phyloP scores from a whole-genome alignment of 176 grass and related monocot genomes.

The Chloris gayana region DNA sequence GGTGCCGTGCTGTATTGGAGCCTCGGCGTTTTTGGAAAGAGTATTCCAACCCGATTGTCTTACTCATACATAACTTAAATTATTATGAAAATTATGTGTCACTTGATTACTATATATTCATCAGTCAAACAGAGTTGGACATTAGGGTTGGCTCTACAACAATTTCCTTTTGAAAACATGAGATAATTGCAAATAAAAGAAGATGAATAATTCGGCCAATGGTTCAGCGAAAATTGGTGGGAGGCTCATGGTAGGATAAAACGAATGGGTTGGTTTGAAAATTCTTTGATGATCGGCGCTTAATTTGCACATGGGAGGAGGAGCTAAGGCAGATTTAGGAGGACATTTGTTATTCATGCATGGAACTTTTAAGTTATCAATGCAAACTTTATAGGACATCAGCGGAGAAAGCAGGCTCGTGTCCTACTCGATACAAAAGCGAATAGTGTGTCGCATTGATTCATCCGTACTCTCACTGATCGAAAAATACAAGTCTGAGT shows the following conservation, averaged over 20 bases:
- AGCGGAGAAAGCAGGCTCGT: neutral
- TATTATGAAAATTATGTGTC: no score
- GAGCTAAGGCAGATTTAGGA: neutral
- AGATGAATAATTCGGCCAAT: neutral
- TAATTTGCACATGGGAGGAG: neutral
- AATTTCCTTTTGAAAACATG: neutral
- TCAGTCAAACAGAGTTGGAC: no score
- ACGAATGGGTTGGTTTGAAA: neutral
- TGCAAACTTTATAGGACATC: neutral
- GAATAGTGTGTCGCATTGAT: neutral
- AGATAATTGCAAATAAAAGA: neutral
- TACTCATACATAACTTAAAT: no score
- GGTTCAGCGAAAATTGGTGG: neutral
- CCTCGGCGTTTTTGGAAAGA: neutral
- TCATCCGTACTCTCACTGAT: no score
- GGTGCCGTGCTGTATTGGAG: neutral
- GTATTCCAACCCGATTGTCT: no score
- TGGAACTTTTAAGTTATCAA: neutral
- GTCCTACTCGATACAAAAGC: neutral
- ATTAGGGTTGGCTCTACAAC: no score
- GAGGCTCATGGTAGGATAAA: neutral
- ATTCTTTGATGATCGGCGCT: neutral
- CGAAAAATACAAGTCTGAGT: no score
- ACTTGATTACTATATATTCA: no score
- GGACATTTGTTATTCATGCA: neutral